A percentile compares a stretch with the other conserved stretches of the same genome.
Evolutionary conservation across 495 filamentous ascomycete genomes (phyloP).

Genomic region (Rhypophila decipiens): DNA sequence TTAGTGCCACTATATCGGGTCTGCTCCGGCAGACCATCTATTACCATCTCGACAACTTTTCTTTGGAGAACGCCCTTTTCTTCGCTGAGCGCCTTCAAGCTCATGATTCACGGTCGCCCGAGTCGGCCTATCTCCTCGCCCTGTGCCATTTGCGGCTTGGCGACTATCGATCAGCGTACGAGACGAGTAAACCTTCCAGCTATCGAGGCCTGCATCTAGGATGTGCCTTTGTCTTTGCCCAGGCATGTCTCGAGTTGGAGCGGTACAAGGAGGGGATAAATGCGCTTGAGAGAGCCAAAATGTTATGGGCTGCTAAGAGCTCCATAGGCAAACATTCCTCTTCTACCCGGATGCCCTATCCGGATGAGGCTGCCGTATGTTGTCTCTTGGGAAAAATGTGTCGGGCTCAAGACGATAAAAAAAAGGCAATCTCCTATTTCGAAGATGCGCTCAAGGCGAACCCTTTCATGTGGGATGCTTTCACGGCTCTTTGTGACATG

Average conservation of each 20-base stretch:
- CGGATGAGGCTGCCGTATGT: constrained; percentile 75
- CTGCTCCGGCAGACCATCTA: constrained; percentile 81
- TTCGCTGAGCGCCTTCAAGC: constrained; percentile 80
- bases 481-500: constrained; percentile 62
- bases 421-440: constrained; percentile 75
- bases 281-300: constrained; percentile 69
- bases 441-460: constrained; percentile 84
- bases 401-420: constrained; percentile 69
- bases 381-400: constrained; percentile 85
- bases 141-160: constrained; percentile 78
- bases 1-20: constrained; percentile 56
- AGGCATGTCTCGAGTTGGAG: constrained; percentile 74
- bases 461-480: constrained; percentile 98
- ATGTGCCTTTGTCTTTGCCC: constrained; percentile 86
- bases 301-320: constrained; percentile 63
- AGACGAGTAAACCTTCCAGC: constrained; percentile 58
- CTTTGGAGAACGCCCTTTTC: constrained; percentile 83
- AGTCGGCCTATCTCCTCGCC: constrained; percentile 75
- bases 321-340: constrained; percentile 68
- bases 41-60: constrained; percentile 89
- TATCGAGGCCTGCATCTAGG: constrained; percentile 68
- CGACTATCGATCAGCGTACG: constrained; percentile 59
- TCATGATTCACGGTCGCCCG: constrained; percentile 68
- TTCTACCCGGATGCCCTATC: constrained; percentile 62
- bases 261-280: constrained; percentile 71